Conservation (phyloP, 2,329 filamentous ascomycete genomes). For the Macroventuria anomochaeta region DNA sequence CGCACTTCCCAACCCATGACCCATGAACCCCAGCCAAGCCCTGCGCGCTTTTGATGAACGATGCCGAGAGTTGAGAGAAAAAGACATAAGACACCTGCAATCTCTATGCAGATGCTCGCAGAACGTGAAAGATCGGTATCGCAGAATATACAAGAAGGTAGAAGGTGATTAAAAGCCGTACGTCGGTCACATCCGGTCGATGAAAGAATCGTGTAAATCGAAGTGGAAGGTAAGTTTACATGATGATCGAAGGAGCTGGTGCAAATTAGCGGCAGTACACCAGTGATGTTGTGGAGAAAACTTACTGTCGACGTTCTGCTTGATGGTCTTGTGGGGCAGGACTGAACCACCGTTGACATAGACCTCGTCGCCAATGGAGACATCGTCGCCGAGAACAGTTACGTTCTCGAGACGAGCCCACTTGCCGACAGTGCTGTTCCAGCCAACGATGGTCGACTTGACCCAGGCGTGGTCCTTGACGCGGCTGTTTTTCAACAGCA, state of each 20-base stretch:
- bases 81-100: conserved; percentile 20
- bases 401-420: conserved; percentile 98
- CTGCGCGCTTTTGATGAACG: conserved; percentile 26
- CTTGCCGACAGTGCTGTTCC: conserved; percentile 94
- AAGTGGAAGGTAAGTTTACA: conserved; percentile 44
- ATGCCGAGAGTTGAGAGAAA: conserved; percentile 23
- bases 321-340: conserved; percentile 98
- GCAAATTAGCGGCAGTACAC: conserved; percentile 20
- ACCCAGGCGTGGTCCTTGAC: conserved; percentile 99
- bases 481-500: conserved; percentile 86
- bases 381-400: conserved; percentile 95
- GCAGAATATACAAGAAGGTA: conserved; percentile 46
- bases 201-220: conserved; percentile 13
- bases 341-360: conserved; percentile 98
- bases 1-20: conserved; percentile 15
- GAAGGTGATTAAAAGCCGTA: conserved; percentile 42
- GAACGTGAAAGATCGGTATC: conserved; percentile 26
- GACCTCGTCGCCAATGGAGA: conserved; percentile 96
- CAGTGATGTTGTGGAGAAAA: not conserved
- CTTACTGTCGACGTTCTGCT: conserved; percentile 83
- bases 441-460: conserved; percentile 97
- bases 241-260: conserved; percentile 55
- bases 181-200: conserved; percentile 18
- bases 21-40: conserved; percentile 20
- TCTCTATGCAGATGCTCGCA: conserved; percentile 22